Conservation (phyloP, 495 filamentous ascomycete species). For the Penicilliopsis zonata region DNA sequence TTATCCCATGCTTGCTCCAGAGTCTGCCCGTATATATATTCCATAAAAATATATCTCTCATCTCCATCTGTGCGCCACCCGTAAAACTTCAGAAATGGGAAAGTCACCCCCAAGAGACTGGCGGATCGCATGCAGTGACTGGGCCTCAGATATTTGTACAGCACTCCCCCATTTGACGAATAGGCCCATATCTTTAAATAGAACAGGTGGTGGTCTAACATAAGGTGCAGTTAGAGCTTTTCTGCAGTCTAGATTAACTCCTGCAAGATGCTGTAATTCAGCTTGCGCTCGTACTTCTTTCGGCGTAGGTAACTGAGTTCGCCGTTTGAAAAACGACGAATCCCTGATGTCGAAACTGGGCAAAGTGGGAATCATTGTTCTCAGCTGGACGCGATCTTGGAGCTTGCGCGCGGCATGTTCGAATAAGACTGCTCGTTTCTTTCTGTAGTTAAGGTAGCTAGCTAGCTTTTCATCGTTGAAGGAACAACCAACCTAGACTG, state of each 20-base stretch:
- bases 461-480: no score
- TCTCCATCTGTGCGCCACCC: conserved; percentile 13
- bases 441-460: no score
- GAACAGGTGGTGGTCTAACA: conserved; percentile 16
- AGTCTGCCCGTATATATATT: conserved; percentile 12
- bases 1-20: conserved; percentile 15
- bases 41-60: conserved; percentile 14
- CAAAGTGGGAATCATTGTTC: conserved; percentile 8
- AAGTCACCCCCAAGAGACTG: conserved; percentile 10
- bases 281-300: conserved; percentile 9
- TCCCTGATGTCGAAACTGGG: conserved; percentile 9
- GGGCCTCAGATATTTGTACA: conserved; percentile 17
- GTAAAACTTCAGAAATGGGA: conserved; percentile 16
- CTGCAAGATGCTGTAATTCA: conserved; percentile 9
- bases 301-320: conserved; percentile 8
- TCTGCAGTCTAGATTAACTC: conserved; percentile 6
- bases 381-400: neutral
- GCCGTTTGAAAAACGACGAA: conserved; percentile 10
- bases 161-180: conserved; percentile 30
- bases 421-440: no score
- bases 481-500: no score
- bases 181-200: conserved; percentile 26
- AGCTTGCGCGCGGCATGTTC: no score
- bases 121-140: conserved; percentile 13
- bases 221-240: conserved; percentile 3